phyloP scores from a whole-genome alignment of 106 monocot genomes.

The Dendrobium huoshanense region DNA sequence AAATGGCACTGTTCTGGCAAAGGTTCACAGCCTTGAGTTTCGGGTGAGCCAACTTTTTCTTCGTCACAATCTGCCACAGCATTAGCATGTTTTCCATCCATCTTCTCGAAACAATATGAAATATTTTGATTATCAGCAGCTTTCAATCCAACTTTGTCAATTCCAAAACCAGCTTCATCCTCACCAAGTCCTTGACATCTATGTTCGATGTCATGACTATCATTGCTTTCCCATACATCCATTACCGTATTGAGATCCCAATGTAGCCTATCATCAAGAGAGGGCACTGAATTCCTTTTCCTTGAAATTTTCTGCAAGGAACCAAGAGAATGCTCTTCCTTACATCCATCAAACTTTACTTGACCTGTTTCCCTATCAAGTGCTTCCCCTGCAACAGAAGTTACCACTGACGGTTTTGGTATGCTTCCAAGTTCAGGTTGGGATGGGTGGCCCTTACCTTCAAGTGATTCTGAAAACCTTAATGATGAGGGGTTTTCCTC shows the following conservation, averaged over 20 bases:
- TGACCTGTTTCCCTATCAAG: constrained; percentile 11
- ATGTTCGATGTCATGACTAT: neutral
- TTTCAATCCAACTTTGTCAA: constrained; percentile 6
- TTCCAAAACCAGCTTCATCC: constrained; percentile 6
- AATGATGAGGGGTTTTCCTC: constrained; percentile 12
- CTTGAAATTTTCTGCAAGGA: constrained; percentile 10
- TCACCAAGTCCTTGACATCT: constrained; percentile 4
- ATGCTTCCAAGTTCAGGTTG: neutral
- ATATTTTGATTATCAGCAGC: neutral
- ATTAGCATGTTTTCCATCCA: constrained; percentile 11
- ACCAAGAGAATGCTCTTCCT: constrained; percentile 5
- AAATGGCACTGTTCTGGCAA: neutral
- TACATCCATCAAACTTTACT: constrained; percentile 5
- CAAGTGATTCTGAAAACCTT: constrained; percentile 13
- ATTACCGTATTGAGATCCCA: constrained; percentile 89
- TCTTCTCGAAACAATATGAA: neutral
- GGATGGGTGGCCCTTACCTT: neutral
- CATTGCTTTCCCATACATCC: constrained; percentile 54
- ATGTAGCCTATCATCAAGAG: constrained; percentile 43
- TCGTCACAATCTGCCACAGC: constrained; percentile 12
- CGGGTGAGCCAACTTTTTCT: constrained; percentile 4
- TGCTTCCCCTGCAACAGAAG: constrained; percentile 4
- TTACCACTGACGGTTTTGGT: constrained; percentile 5
- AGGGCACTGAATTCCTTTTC: constrained; percentile 7
- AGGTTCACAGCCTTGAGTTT: neutral